These are phyloP conservation scores for Arachnopeziza araneosa DNA, from an alignment of 2,329 filamentous ascomycete species.

Conservation along the genomic window DNA sequence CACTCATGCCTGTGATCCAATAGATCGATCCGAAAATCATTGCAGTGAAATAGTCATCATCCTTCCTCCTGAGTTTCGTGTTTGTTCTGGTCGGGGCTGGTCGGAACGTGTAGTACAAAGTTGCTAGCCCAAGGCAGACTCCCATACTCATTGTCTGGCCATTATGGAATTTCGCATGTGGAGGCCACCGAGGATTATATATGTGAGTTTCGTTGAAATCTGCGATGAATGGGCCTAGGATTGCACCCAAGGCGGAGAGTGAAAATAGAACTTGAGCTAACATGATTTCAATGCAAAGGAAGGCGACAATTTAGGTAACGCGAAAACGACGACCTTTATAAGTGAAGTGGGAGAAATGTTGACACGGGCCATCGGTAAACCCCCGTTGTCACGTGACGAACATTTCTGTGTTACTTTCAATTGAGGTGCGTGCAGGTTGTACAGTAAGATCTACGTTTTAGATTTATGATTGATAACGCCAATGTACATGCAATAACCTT, in stretches of 20 bases:
- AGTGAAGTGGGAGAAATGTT: not conserved
- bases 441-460: not conserved
- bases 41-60: slow-evolving; percentile 27
- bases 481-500: not conserved
- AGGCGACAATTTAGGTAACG: not conserved
- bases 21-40: slow-evolving; percentile 39
- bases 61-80: not conserved
- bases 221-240: slow-evolving; percentile 27
- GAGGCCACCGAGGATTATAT: slow-evolving; percentile 43
- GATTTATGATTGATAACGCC: not conserved
- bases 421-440: no score
- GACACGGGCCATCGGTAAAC: not conserved
- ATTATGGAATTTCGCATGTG: slow-evolving; percentile 47
- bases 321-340: no score
- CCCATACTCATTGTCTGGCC: slow-evolving; percentile 47
- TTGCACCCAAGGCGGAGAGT: slow-evolving; percentile 17
- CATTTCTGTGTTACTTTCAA: no score
- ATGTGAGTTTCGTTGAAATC: slow-evolving; percentile 41
- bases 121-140: slow-evolving; percentile 33
- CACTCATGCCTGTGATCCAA: slow-evolving; percentile 38
- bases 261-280: slow-evolving; percentile 18
- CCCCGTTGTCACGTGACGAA: no score
- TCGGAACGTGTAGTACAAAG: slow-evolving; percentile 34
- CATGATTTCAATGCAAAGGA: slow-evolving; percentile 2
- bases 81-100: not conserved